Base-by-base conservation (phyloP, 2,329 filamentous ascomycete genomes). In the Diaporthe nobilis region DNA sequence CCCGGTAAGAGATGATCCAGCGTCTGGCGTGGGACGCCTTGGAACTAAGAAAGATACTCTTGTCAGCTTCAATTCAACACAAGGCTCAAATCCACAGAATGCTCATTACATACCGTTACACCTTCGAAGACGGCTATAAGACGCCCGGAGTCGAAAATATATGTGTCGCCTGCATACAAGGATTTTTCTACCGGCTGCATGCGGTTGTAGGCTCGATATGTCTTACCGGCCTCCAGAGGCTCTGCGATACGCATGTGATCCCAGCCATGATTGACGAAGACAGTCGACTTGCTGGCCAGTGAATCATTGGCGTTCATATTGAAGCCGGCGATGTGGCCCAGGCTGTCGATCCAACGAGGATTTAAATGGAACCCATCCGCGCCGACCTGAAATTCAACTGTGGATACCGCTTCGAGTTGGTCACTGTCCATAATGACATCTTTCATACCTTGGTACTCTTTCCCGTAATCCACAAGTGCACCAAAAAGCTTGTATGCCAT, bases 221-320 rank as follows among this genome's bases (percentile, higher is more conserved):
- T n/a, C 37, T 55, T 68, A 25, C 31, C 47, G 25, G 22, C 17
- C n/a, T 42, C 22, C 15, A 74, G 22, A 7, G 61, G 22, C 15
- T 58, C 49, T 0, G 65, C 20, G 12, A 68, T 53, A 22, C 25
- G 28, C 42, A 74, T 34, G 5, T 53, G 25, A 10, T 68, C 37
- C 72, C 72, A 74, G 10, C 72, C 72, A 6, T 74, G 72, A 37
- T 74, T 74, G 15, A 74, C 61, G 8, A 68, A 74, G 37, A 39
- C 39, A 5, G 63, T 65, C 12, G 17, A 25, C 8, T 74, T 51
- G 25, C 31, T 42, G 22, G 55, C 28, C 5, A 65, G 6, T 15
- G 25, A 20, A 9, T 74, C 72, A 28, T 60, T 74, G 51, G 49
- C 72, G 25, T 74, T 74, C 72, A 74, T 74, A 13, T 68, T 44